A percentile compares a stretch with the other conserved stretches of the same genome.
Conservation (phyloP, 805 yeast species). For the Nakazawaea populi region DNA sequence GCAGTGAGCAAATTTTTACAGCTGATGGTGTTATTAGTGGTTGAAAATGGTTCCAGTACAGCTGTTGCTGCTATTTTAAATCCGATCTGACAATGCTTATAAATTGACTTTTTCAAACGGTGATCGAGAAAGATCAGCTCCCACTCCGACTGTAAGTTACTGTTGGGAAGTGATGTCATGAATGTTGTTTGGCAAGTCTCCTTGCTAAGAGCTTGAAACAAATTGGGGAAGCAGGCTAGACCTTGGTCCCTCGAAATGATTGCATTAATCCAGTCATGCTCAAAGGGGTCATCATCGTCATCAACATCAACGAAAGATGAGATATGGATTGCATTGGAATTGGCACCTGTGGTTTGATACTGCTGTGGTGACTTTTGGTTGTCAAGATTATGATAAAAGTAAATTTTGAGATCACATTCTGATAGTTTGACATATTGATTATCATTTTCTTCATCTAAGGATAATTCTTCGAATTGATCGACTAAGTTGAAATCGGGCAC, state of each 20-base stretch:
- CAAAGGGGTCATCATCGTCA: background rate
- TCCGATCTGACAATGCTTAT: background rate
- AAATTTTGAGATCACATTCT: background rate
- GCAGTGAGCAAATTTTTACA: background rate
- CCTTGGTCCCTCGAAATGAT: background rate
- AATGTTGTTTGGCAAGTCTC: background rate
- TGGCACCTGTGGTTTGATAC: too few species aligned
- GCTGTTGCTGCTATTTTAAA: background rate
- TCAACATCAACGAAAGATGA: too few species aligned
- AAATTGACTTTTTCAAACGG: background rate
- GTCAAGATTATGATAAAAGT: background rate
- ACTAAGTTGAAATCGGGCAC: background rate
- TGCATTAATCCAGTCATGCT: background rate
- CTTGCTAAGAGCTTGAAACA: background rate
- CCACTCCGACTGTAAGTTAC: background rate
- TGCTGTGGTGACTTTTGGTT: background rate
- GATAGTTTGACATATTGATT: background rate
- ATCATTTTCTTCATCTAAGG: background rate
- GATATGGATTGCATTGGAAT: background rate
- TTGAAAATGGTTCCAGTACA: background rate
- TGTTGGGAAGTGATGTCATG: constrained; percentile 1
- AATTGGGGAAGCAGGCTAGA: background rate
- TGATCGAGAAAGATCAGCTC: background rate
- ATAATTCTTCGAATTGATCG: background rate
- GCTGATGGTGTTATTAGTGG: background rate